Percentiles rank a stretch among this genome's conserved stretches.
Evolutionary conservation across 2,329 filamentous ascomycete genomes (phyloP).

Genomic region (Pseudocercospora crystallina): DNA sequence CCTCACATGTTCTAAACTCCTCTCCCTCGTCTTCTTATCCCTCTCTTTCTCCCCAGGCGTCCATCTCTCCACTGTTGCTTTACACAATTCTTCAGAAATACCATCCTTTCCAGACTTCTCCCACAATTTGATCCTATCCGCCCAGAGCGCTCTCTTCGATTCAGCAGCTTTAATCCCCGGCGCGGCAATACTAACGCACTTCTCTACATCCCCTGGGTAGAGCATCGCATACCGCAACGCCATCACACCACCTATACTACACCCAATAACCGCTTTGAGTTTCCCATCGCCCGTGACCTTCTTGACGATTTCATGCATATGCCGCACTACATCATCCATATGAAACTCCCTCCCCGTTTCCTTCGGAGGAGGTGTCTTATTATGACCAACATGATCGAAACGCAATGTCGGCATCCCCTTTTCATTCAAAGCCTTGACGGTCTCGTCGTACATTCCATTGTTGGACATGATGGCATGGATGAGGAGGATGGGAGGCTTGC

Average conservation of each 20-base stretch:
- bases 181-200: slow-evolving; percentile 26
- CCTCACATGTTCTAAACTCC: slow-evolving; percentile 24
- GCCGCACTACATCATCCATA: slow-evolving; percentile 28
- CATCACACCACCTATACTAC: slow-evolving; percentile 30
- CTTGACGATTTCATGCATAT: slow-evolving; percentile 27
- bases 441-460: slow-evolving; percentile 30
- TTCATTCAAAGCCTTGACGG: slow-evolving; percentile 20
- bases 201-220: slow-evolving; percentile 24
- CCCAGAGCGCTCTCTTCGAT: slow-evolving; percentile 24
- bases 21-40: slow-evolving; percentile 20
- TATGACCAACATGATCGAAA: slow-evolving; percentile 33
- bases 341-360: slow-evolving; percentile 8
- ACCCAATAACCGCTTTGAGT: slow-evolving; percentile 29
- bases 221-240: slow-evolving; percentile 32
- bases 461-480: slow-evolving; percentile 33
- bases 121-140: slow-evolving; percentile 26
- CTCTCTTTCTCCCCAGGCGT: slow-evolving; percentile 21
- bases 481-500: slow-evolving; percentile 21
- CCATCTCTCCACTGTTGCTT: slow-evolving; percentile 28
- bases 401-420: slow-evolving; percentile 30
- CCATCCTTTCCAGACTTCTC: slow-evolving; percentile 20
- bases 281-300: slow-evolving; percentile 12
- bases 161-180: slow-evolving; percentile 27
- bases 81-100: slow-evolving; percentile 17
- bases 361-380: slow-evolving; percentile 20